phyloP scores from a whole-genome alignment of 257 asterid genomes.

The Cruciata laevipes region DNA sequence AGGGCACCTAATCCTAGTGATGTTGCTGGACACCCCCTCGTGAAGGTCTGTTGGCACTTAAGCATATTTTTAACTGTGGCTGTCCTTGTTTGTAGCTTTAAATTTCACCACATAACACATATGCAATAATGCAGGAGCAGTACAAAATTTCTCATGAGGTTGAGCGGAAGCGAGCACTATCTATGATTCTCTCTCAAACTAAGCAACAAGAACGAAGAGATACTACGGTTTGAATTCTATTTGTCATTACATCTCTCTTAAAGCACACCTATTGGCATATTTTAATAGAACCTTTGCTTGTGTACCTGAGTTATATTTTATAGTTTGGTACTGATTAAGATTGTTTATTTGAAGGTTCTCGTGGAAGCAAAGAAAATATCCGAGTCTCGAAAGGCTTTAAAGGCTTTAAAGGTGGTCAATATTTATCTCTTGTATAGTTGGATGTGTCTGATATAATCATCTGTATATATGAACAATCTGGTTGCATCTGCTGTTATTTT shows the following conservation, averaged over 20 bases:
- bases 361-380: slow-evolving; percentile 85
- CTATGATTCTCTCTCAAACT: slow-evolving; percentile 85
- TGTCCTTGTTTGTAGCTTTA: not conserved
- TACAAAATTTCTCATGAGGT: slow-evolving; percentile 72
- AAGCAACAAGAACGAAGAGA: slow-evolving; percentile 90
- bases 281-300: not conserved
- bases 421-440: no score
- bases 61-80: not conserved
- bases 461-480: slow-evolving; percentile 3
- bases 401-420: slow-evolving; percentile 64
- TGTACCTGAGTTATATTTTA: not conserved
- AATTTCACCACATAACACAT: not conserved
- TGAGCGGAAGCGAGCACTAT: slow-evolving; percentile 82
- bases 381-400: slow-evolving; percentile 77
- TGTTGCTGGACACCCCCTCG: slow-evolving; percentile 59
- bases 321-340: slow-evolving; percentile 3
- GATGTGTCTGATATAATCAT: not conserved
- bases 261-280: not conserved
- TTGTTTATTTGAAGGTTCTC: slow-evolving; percentile 51
- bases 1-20: slow-evolving; percentile 68
- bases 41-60: slow-evolving; percentile 48
- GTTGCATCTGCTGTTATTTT: not conserved
- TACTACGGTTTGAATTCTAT: slow-evolving; percentile 55
- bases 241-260: not conserved
- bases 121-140: slow-evolving; percentile 44